A percentile compares a stretch with the other conserved stretches of the same genome.
These are phyloP conservation scores for Chlorella sorokiniana DNA, from an alignment of 139 green algal genomes.

Conservation along the genomic window DNA sequence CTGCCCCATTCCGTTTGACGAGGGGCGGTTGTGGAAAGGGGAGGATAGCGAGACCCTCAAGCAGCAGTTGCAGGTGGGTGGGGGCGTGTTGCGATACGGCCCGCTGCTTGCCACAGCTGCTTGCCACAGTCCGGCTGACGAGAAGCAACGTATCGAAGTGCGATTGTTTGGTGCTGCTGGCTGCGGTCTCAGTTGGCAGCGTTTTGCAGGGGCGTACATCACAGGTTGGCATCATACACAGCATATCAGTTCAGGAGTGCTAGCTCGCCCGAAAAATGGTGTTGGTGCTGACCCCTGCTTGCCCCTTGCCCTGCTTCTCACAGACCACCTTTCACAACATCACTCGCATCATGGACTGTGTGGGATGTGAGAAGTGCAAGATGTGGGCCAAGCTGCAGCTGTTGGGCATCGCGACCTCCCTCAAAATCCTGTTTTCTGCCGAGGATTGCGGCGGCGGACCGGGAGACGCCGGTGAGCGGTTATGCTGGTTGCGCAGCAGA, in stretches of 20 bases:
- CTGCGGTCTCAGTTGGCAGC: no score
- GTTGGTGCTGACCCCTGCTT: no score
- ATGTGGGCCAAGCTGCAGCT: conserved; percentile 99
- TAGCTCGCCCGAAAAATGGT: no score
- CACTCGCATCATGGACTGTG: conserved; percentile 96
- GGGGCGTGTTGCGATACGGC: not conserved
- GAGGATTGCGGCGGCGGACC: conserved; percentile 57
- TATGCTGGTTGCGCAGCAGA: not conserved
- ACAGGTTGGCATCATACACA: no score
- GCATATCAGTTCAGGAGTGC: no score
- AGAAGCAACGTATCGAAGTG: no score
- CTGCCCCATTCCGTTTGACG: conserved; percentile 93
- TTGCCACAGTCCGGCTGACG: no score
- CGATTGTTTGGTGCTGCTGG: no score
- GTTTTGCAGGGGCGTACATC: no score
- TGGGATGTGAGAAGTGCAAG: conserved; percentile 99
- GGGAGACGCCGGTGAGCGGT: not conserved
- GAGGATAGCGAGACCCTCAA: conserved; percentile 67
- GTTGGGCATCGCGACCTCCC: conserved; percentile 90
- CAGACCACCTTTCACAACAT: conserved; percentile 90
- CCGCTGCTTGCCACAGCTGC: no score
- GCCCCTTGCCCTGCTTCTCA: not conserved
- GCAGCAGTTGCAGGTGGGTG: conserved; percentile 63
- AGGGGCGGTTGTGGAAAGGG: conserved; percentile 87
- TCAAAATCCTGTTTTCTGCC: conserved; percentile 93